Percentiles rank a stretch among this genome's conserved stretches.
These are phyloP conservation scores for Phytopythium sindhum DNA, from an alignment of 352 stramenopile species.

Conservation along the genomic window DNA sequence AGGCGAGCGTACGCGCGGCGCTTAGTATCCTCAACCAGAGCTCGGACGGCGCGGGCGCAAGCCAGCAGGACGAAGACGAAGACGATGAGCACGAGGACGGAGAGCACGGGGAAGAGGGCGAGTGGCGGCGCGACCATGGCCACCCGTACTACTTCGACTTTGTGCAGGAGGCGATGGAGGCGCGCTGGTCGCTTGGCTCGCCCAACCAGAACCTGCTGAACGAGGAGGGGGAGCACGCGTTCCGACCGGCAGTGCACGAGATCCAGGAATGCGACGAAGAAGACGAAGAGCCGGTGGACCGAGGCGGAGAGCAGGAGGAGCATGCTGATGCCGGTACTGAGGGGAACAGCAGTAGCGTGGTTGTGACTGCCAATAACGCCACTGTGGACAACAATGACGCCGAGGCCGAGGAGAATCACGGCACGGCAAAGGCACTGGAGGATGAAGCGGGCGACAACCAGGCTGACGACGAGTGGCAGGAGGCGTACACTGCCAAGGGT, in stretches of 20 bases:
- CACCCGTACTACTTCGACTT: slow-evolving; percentile 38
- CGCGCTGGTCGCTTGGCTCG: slow-evolving; percentile 19
- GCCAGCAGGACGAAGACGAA: slow-evolving; percentile 14
- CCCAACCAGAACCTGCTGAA: slow-evolving; percentile 4
- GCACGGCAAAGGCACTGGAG: slow-evolving; percentile 4
- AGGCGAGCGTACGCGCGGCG: slow-evolving; percentile 45
- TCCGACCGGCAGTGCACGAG: neutral
- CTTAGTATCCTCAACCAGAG: slow-evolving; percentile 45
- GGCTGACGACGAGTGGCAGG: slow-evolving; percentile 64
- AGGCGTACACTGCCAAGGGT: slow-evolving; percentile 81
- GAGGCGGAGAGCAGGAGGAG: slow-evolving; percentile 12
- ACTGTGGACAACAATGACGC: neutral
- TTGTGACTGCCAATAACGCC: neutral
- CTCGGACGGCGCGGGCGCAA: slow-evolving; percentile 5
- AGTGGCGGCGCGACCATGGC: slow-evolving; percentile 3
- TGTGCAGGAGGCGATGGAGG: slow-evolving; percentile 44
- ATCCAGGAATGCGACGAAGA: slow-evolving; percentile 11
- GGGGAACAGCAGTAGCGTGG: neutral
- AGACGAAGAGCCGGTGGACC: neutral
- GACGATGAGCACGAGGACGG: slow-evolving; percentile 11
- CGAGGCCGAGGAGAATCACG: slow-evolving; percentile 4
- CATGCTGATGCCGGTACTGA: neutral
- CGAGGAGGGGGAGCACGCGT: neutral
- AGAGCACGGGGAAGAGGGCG: slow-evolving; percentile 8
- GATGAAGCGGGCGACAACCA: slow-evolving; percentile 13